Conservation (phyloP, 345 rosid genomes). For the Eucalyptus paniculata region DNA sequence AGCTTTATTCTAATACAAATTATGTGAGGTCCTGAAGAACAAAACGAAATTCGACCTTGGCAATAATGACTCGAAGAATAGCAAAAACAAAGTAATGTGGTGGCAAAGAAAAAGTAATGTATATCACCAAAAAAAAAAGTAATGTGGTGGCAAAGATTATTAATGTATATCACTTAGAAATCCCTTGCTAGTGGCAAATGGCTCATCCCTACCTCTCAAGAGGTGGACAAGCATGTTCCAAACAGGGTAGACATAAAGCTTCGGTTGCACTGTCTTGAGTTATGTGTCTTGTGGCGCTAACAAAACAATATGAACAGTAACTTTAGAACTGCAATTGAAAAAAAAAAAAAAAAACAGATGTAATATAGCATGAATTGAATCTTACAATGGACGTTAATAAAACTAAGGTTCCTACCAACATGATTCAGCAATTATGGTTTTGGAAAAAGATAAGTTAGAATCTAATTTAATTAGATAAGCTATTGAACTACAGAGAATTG, state of each 20-base stretch:
- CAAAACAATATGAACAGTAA: slow-evolving; percentile 14
- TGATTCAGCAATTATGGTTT: neutral
- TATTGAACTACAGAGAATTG: neutral
- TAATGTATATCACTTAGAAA: neutral
- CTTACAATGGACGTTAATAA: neutral
- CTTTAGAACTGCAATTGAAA: neutral
- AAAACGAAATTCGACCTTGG: neutral
- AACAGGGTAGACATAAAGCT: slow-evolving; percentile 18
- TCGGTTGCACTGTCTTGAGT: slow-evolving; percentile 22
- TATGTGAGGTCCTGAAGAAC: neutral
- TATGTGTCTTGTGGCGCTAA: slow-evolving; percentile 17
- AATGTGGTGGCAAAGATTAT: neutral
- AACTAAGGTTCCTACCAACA: neutral
- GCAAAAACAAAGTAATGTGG: neutral
- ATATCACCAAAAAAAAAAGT: neutral
- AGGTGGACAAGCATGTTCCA: slow-evolving; percentile 50
- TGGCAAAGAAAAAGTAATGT: too few relatives aligned
- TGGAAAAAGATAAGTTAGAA: neutral
- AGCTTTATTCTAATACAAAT: neutral
- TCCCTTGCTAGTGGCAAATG: neutral
- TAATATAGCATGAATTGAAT: neutral
- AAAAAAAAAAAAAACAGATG: neutral
- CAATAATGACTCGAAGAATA: neutral
- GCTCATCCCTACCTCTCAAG: slow-evolving; percentile 21
- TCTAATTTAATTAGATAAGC: neutral